Evolutionary conservation across 768 basidiomycete species (phyloP), one percentile per base, ranked within the genome.

Genomic region (Hortiboletus campestris): DNA sequence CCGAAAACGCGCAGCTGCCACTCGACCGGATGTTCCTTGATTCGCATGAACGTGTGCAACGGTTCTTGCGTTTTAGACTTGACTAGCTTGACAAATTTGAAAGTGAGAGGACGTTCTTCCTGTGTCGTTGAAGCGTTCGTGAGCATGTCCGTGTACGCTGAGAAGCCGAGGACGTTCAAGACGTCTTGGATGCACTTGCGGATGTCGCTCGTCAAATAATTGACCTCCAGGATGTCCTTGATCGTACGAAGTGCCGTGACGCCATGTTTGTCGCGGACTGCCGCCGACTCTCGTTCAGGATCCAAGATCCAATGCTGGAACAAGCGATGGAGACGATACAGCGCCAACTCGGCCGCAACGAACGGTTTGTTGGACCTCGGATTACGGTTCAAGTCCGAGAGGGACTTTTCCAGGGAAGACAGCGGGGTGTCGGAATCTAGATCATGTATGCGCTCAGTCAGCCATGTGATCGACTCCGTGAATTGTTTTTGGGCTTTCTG

Each of bases 1-100:
- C 87, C 88, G 53, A 87, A 88, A 12, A 80, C 67, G n/a, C 84
- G 78, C 25, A 89, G 71, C 64, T 89, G 87, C 85, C 87, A 89
- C 13, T 74, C 69, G 10, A 85, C 66, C 1, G 84, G 83, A 55
- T 83, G 72, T 53, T 86, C 84, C 2, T 59, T 71, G 52, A 86
- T 79, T 1, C 55, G 62, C 84, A 88, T 84, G 59, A 80, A 86
- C 13, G 73, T 63, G 57, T 84, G 66, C 10, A 75, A 47, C 0
- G 77, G 69, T 9, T 64, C 63, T 35, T 70, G 69, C 8, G 73
- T 74, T 59, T 76, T 80, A 12, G 77, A 75, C 52, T 76, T 76
- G 55, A 82, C 55, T n/a, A 88, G 67, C 55, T 85, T 83, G 40
- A 79, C 65, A 60, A 84, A 84, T 53, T 76, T 73, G 70, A 89